Conservation (phyloP, 805 yeast species). For the Suhomyces faveliae region DNA sequence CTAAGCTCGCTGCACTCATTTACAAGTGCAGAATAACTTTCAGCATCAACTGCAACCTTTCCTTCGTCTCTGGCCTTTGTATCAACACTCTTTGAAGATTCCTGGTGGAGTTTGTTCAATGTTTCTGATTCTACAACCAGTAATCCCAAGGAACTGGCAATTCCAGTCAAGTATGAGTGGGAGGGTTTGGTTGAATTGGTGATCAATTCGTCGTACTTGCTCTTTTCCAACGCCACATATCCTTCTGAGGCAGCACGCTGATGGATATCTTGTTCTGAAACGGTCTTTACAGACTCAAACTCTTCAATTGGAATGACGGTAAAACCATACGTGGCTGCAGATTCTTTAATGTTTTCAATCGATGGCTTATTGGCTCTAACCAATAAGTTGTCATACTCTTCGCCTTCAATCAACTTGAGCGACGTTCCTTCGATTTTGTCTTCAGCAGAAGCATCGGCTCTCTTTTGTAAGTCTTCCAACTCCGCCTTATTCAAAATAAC, state of each 20-base stretch:
- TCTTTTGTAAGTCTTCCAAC: constrained; percentile 7
- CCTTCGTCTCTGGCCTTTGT: constrained; percentile 19
- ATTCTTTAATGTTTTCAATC: constrained; percentile 17
- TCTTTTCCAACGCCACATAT: constrained; percentile 1
- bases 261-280: neutral
- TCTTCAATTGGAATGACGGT: constrained; percentile 26
- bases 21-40: constrained; percentile 10
- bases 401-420: constrained; percentile 19
- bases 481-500: constrained; percentile 8
- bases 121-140: constrained; percentile 9
- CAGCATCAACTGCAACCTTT: constrained; percentile 14
- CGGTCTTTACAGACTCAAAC: neutral
- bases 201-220: constrained; percentile 4
- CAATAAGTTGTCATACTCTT: constrained; percentile 21
- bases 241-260: constrained; percentile 6
- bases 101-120: constrained; percentile 13
- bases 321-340: constrained; percentile 29
- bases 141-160: constrained; percentile 12
- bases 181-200: constrained; percentile 13
- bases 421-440: constrained; percentile 18
- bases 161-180: constrained; percentile 6
- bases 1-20: constrained; percentile 4
- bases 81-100: constrained; percentile 13
- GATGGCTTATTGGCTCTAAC: constrained; percentile 18
- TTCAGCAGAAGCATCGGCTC: constrained; percentile 14